A percentile compares a stretch with the other conserved stretches of the same genome.
phyloP scores from a whole-genome alignment of 78 protist species.

The Acrasis kona region DNA sequence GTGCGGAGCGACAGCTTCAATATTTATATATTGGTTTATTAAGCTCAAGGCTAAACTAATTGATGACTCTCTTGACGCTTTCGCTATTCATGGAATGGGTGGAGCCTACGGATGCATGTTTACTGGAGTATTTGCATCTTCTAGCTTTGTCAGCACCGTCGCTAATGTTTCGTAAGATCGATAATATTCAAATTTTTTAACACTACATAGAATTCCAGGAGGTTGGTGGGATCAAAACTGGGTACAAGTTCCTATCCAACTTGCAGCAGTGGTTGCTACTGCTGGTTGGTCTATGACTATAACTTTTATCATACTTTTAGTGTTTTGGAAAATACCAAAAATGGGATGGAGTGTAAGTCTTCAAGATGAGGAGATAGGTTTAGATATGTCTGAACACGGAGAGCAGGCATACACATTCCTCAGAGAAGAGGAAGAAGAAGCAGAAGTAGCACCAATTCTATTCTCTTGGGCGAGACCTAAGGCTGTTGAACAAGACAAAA shows the following conservation, averaged over 20 bases:
- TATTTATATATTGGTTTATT: conserved; percentile 21
- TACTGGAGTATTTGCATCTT: conserved; percentile 34
- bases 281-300: neutral
- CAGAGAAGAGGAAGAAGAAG: no score
- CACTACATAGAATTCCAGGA: no score
- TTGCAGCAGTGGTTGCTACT: neutral
- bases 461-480: no score
- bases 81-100: conserved; percentile 49
- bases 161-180: no score
- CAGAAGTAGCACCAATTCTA: no score
- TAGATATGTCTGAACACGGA: neutral
- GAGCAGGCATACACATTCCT: neutral
- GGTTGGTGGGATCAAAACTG: neutral
- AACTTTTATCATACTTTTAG: neutral
- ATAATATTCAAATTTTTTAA: no score
- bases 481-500: no score
- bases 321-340: neutral
- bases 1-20: conserved; percentile 34
- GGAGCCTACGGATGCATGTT: conserved; percentile 55
- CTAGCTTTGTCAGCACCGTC: neutral
- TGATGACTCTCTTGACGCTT: conserved; percentile 69
- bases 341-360: neutral
- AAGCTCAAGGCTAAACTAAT: conserved; percentile 34
- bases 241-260: neutral
- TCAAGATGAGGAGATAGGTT: neutral